Evolutionary conservation across 208 protist species (phyloP).

Genomic region (Leishmania amazonensis): DNA sequence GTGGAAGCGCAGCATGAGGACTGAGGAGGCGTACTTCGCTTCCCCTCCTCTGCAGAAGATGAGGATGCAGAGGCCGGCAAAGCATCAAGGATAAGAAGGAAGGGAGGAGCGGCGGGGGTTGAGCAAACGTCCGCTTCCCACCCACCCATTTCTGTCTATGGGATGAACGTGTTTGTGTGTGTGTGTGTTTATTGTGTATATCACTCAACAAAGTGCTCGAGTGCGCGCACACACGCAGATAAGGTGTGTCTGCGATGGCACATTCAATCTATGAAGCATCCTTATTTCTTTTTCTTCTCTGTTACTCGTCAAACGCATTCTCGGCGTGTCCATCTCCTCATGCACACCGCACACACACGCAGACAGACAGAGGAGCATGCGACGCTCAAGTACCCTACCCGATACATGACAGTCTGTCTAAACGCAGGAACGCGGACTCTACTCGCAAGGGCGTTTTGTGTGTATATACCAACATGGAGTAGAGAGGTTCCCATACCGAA

Average conservation of each 20-base stretch:
- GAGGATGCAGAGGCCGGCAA: background rate
- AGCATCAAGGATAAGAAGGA: background rate
- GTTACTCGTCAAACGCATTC: background rate
- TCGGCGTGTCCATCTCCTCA: no score
- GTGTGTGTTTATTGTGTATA: background rate
- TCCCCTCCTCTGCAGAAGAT: background rate
- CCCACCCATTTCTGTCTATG: conserved; percentile 3
- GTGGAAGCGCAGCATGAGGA: background rate
- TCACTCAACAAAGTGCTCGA: background rate
- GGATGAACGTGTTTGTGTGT: background rate
- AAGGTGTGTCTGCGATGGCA: background rate
- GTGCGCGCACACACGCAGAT: background rate
- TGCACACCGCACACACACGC: background rate
- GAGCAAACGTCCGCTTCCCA: background rate
- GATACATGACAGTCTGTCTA: background rate
- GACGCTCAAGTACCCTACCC: background rate
- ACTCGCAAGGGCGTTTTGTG: background rate
- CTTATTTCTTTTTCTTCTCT: background rate
- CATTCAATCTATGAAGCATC: background rate
- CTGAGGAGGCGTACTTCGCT: background rate
- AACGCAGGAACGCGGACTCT: background rate
- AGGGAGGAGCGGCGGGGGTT: background rate
- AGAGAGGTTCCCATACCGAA: background rate
- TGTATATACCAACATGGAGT: background rate
- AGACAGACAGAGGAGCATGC: background rate